Base-by-base conservation (phyloP, 75 land plant genomes). In the Cunninghamia lanceolata region DNA sequence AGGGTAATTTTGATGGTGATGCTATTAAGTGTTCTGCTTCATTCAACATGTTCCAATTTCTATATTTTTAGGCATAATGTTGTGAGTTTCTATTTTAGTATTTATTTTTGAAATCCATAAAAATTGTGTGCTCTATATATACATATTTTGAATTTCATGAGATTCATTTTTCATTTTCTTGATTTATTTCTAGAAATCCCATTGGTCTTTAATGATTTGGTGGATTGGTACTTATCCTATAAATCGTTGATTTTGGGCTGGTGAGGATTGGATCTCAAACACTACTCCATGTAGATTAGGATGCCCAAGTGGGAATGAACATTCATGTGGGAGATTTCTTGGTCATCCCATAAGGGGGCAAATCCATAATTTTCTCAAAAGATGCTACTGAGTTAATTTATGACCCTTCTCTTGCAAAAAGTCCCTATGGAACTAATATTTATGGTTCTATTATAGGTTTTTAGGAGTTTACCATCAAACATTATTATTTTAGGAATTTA, bases 11-110 rank as follows among this genome's bases (percentile, higher is more conserved):
- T 1, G 40, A 82, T 38, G 46, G 52, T 82, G 83, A 82, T 82
- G 53, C 53, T 82, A 40, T 82, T 34, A 82, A 43, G 52, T 46
- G 83, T 32, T 45, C 53, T 45, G 38, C 83, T 82, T 82, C 83
- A 4, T 82, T 82, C 3, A 53, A 53, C 46, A 82, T 28, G 83
- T 45, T 82, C 28, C 52, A 28, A 19, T 19, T 46, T 82, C 53
- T 7, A n/a, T 15, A 42, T 39, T 3, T 25, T 25, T 82, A 45
- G 1, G n/a, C 21, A 38, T 25, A 28, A 46, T 45, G 40, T 46
- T 47, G 32, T 25, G 16, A 45, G 4, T 43, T 25, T 81, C 52
- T 28, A 9, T 43, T 21, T 45, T 30, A 2, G 38, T 6, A 46
- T n/a, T 40, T 82, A 30, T 30, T 82, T 82, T 2, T 1, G 2